Percentiles rank a stretch among this genome's conserved stretches.
Evolutionary conservation across 352 stramenopile genomes (phyloP).

Genomic region (Phytophthora idaei): DNA sequence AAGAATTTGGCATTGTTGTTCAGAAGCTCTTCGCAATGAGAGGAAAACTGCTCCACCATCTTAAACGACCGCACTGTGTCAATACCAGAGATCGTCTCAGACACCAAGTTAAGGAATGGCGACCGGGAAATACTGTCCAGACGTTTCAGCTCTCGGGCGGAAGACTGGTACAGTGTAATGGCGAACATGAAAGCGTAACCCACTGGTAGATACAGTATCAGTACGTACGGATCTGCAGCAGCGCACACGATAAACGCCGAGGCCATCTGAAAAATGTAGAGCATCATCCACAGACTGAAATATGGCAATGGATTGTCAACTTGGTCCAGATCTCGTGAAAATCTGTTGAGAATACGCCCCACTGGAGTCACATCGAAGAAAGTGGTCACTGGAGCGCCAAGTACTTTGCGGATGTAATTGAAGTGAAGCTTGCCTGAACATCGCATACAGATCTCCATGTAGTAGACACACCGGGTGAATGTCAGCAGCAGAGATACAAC

Average conservation of each 20-base stretch:
- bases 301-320: slow-evolving; percentile 64
- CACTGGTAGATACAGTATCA: slow-evolving; percentile 60
- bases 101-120: slow-evolving; percentile 93
- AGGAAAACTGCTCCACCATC: slow-evolving; percentile 41
- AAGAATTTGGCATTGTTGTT: slow-evolving; percentile 50
- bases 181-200: slow-evolving; percentile 23
- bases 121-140: slow-evolving; percentile 90
- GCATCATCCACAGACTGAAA: slow-evolving; percentile 53
- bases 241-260: slow-evolving; percentile 54
- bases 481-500: slow-evolving; percentile 33
- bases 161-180: slow-evolving; percentile 84
- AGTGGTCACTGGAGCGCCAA: slow-evolving; percentile 56
- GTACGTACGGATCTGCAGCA: slow-evolving; percentile 47
- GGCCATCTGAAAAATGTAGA: slow-evolving; percentile 50
- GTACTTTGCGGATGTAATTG: slow-evolving; percentile 47
- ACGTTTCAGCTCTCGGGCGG: slow-evolving; percentile 90
- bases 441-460: slow-evolving; percentile 57
- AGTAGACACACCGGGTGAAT: slow-evolving; percentile 48
- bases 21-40: slow-evolving; percentile 40
- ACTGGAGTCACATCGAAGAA: slow-evolving; percentile 77
- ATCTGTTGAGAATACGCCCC: slow-evolving; percentile 68
- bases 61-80: slow-evolving; percentile 89
- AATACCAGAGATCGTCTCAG: slow-evolving; percentile 93
- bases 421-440: slow-evolving; percentile 51
- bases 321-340: slow-evolving; percentile 68